Evolutionary conservation across 768 basidiomycete genomes (phyloP).

Genomic region (Piloderma croceum): DNA sequence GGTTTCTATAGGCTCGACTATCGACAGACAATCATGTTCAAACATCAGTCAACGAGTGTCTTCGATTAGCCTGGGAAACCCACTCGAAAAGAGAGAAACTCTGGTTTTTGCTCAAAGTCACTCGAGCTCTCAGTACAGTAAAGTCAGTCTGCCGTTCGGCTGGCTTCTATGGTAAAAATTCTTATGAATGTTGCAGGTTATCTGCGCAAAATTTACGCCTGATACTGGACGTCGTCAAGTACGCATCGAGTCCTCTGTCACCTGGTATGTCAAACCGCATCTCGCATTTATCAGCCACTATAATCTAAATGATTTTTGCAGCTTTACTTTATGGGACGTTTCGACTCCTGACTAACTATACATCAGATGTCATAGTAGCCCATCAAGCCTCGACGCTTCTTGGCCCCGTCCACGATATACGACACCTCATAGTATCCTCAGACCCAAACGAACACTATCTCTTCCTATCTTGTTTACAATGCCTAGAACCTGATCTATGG

Average conservation of each 20-base stretch:
- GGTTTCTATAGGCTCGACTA: no score
- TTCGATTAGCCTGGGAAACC: conserved; percentile 13
- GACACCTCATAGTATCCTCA: conserved; percentile 50
- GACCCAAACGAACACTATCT: conserved; percentile 59
- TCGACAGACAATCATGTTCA: no score
- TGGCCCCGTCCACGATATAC: conserved; percentile 41
- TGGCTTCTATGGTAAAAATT: no score
- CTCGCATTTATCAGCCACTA: no score
- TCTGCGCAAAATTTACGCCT: conserved; percentile 18
- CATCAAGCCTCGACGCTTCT: conserved; percentile 8
- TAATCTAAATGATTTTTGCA: conserved; percentile 7
- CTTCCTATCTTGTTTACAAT: conserved; percentile 60
- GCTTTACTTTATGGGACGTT: conserved; percentile 31
- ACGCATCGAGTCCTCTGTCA: conserved; percentile 16
- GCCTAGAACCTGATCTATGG: conserved; percentile 57
- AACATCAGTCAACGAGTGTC: conserved; percentile 13
- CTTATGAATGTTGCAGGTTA: conserved; percentile 11
- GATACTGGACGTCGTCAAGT: conserved; percentile 23
- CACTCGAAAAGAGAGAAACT: conserved; percentile 8
- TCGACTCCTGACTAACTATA: conserved; percentile 23
- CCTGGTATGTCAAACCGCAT: conserved; percentile 15
- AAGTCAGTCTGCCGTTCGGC: conserved; percentile 26
- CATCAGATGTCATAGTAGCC: conserved; percentile 14
- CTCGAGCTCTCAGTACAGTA: conserved; percentile 21
- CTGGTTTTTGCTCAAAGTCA: conserved; percentile 16